Evolutionary conservation across 768 basidiomycete species (phyloP), one percentile per base, ranked within the genome.

Genomic region (Suillus cothurnatus): DNA sequence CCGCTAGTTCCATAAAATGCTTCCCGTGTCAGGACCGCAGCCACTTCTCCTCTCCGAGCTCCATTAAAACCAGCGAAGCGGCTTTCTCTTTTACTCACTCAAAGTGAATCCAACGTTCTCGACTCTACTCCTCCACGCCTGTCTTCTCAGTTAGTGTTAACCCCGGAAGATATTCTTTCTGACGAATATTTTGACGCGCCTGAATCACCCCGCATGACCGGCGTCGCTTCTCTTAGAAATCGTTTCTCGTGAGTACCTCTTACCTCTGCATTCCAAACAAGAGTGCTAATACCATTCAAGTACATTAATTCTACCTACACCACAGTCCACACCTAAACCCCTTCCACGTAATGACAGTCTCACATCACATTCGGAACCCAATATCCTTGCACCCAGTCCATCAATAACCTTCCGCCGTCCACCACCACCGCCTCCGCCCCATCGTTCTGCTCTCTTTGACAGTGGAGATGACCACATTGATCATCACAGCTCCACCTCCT

Each of bases 201-300:
- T 1, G 39, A 59, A 39, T 59, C 57, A 28, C 57, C 57, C 23
- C 62, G 66, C 4, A 45, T 68, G 47, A 53, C 69, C 0, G 71
- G 75, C 50, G 81, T 85, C 1, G 72, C 84, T 15, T 81, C 83
- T 2, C 73, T 84, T 64, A 79, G 82, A 63, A 80, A 70, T 64
- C 79, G 76, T 70, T 83, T 86, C 66, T 76, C 76, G 86, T 88
- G 77, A 79, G 86, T 83, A 7, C n/a, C 0, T 15, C n/a, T 5
- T 49, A 12, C 45, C 41, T 73, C 72, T 31, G 26, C 65, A 74
- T 76, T 57, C 64, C 72, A 61, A 34, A n/a, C 2, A 17, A 38
- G 6, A 26, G 6, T 47, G 32, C 41, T 67, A 21, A 67, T 11
- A 36, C 3, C 4, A 14, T 38, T 4, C 38, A 68, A 76, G 19